Conservation (phyloP, 441 rosid species). For the Metrosideros polymorpha region DNA sequence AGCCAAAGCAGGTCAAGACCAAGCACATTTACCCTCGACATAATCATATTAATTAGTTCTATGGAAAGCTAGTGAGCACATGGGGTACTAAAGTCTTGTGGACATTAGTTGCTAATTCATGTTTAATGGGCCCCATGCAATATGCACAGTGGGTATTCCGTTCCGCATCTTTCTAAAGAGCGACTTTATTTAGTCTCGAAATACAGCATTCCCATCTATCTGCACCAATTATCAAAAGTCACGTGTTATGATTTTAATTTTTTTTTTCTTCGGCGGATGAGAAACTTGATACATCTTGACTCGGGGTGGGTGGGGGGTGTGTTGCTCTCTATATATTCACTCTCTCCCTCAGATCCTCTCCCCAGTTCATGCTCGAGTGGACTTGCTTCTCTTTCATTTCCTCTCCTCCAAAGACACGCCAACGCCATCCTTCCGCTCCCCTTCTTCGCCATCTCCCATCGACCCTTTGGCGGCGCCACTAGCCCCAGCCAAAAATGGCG, state of each 20-base stretch:
- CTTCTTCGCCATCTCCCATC: not conserved
- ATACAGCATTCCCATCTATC: too few relatives aligned
- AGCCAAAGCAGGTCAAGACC: not conserved
- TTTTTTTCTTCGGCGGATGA: too few relatives aligned
- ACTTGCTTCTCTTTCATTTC: not conserved
- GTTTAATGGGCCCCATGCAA: not conserved
- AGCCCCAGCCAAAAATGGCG: not conserved
- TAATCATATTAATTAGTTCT: too few relatives aligned
- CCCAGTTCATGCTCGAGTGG: rapidly evolving
- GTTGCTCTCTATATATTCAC: not conserved
- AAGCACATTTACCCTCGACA: not conserved
- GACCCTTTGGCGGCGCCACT: not conserved
- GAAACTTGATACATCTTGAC: too few relatives aligned
- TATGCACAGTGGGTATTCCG: too few relatives aligned
- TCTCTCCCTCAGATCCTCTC: not conserved
- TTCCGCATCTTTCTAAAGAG: not conserved
- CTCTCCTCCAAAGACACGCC: not conserved
- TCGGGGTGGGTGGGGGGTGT: too few relatives aligned
- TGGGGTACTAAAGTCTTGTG: too few relatives aligned
- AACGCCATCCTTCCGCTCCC: not conserved
- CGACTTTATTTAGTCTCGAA: not conserved
- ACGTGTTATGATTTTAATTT: too few relatives aligned
- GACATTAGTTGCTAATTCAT: not conserved
- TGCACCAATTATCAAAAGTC: too few relatives aligned
- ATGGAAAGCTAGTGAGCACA: too few relatives aligned